Conservation (phyloP, 495 filamentous ascomycete genomes). For the Penicillium coprophilum region DNA sequence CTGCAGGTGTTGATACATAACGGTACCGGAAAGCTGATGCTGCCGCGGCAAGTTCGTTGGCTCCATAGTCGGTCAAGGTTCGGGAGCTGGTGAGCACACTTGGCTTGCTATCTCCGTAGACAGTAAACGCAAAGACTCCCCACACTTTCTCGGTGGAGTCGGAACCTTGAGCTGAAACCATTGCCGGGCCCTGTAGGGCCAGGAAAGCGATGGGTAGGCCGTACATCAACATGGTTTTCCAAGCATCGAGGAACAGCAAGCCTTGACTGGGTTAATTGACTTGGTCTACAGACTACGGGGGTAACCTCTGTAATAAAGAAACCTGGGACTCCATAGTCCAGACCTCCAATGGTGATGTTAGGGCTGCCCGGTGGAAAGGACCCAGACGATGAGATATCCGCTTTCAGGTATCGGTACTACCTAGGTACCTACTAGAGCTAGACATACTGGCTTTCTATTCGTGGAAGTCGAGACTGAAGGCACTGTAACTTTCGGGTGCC, state of each 20-base stretch:
- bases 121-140: conserved; percentile 68
- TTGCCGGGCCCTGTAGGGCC: conserved; percentile 15
- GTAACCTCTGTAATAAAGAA: conserved; percentile 5
- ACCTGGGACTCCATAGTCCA: conserved; percentile 12
- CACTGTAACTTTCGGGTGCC: conserved; percentile 16
- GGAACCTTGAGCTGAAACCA: conserved; percentile 26
- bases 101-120: conserved; percentile 74
- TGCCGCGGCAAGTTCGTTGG: conserved; percentile 60
- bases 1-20: conserved; percentile 51
- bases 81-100: conserved; percentile 43
- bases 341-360: conserved; percentile 16
- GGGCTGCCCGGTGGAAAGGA: conserved; percentile 13
- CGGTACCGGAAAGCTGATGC: conserved; percentile 60
- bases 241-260: background rate
- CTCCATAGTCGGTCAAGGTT: conserved; percentile 65
- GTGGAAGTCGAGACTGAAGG: conserved; percentile 6
- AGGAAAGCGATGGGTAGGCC: conserved; percentile 13
- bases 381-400: conserved; percentile 7
- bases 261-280: background rate
- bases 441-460: background rate
- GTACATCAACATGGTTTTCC: conserved; percentile 19
- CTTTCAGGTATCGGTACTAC: conserved; percentile 18
- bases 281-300: background rate
- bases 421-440: background rate
- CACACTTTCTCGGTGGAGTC: conserved; percentile 55